phyloP scores from a whole-genome alignment of 495 filamentous ascomycete genomes.

The Apodospora peruviana region DNA sequence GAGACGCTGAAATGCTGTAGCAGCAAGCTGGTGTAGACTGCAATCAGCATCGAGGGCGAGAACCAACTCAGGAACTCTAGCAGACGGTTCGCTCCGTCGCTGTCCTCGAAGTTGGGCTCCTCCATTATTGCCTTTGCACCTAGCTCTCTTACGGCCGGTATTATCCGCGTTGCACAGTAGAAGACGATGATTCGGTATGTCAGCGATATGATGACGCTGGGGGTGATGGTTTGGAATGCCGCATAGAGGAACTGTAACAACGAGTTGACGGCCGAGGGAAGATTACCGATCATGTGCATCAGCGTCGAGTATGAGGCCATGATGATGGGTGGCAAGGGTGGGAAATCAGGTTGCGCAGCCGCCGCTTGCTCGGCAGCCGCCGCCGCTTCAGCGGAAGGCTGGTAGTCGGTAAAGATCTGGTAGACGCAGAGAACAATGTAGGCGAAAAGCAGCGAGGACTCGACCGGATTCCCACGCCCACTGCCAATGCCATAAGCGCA shows the following conservation, averaged over 20 bases:
- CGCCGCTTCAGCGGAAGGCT: conserved; percentile 60
- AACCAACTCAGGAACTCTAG: conserved; percentile 85
- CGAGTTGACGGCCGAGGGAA: conserved; percentile 79
- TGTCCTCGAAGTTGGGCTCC: conserved; percentile 78
- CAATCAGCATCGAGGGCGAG: conserved; percentile 83
- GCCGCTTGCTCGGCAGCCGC: conserved; percentile 45
- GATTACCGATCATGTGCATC: conserved; percentile 71
- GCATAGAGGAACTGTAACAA: conserved; percentile 81
- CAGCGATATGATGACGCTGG: conserved; percentile 89
- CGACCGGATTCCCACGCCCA: conserved; percentile 90
- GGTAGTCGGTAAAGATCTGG: conserved; percentile 98
- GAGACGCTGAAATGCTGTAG: conserved; percentile 88
- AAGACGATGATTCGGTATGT: conserved; percentile 89
- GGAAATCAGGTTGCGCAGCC: conserved; percentile 68
- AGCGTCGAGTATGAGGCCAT: conserved; percentile 98
- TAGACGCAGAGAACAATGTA: conserved; percentile 97
- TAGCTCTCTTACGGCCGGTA: conserved; percentile 82
- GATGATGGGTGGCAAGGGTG: conserved; percentile 89
- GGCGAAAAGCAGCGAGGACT: conserved; percentile 92
- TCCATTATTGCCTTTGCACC: conserved; percentile 76
- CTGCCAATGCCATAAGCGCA: conserved; percentile 92
- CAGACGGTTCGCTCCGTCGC: conserved; percentile 71
- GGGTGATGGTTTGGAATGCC: conserved; percentile 87
- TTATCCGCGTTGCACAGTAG: conserved; percentile 93
- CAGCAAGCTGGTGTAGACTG: conserved; percentile 93